Base-by-base conservation (phyloP, 2,329 filamentous ascomycete species). In the Nigrospora oryzae region DNA sequence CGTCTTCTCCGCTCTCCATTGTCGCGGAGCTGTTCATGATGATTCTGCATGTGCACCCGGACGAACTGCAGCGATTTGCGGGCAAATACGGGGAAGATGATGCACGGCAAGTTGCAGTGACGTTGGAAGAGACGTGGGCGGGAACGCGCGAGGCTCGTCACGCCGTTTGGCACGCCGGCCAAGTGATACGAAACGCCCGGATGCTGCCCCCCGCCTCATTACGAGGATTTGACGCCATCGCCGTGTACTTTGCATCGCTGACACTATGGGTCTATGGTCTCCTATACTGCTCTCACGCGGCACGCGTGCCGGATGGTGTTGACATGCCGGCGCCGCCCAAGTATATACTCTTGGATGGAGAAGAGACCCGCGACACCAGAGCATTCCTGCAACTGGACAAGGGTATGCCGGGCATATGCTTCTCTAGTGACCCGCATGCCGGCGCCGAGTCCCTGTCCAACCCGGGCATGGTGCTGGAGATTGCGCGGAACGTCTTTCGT, bases 81-180 rank as follows among this genome's bases (percentile, higher is more conserved):
- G 56, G 56, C n/a, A 59, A 58, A 19, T 45, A 47, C 3, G 56
- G 56, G 16, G 56, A 59, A 39, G 56, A 59, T n/a, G 56, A 58
- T 32, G 55, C 56, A 10, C 49, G 54, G 3, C 51, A 52, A 13
- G 54, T 48, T 3, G 50, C 51, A 8, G 37, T 45, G 4, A 35
- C 42, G 1, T 43, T 58, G 19, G 56, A 57, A 36, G 54, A 55
- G 2, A 43, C 46, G 13, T 59, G 56, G 56, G 51, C 46, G 11
- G 44, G 41, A 2, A 55, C 42, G 34, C 44, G 53, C 8, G 57
- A 58, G 8, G 51, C 57, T 12, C 51, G 55, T 12, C 45, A 57
- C 34, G 57, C 57, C 30, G 51, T 53, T 15, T 59, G 56, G 56
- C 57, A 59, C 42, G 56, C 57, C 1, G 57, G 56, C 3, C 55